Conservation (phyloP, 2,329 filamentous ascomycete genomes). For the Ceratocystis lukuohia region DNA sequence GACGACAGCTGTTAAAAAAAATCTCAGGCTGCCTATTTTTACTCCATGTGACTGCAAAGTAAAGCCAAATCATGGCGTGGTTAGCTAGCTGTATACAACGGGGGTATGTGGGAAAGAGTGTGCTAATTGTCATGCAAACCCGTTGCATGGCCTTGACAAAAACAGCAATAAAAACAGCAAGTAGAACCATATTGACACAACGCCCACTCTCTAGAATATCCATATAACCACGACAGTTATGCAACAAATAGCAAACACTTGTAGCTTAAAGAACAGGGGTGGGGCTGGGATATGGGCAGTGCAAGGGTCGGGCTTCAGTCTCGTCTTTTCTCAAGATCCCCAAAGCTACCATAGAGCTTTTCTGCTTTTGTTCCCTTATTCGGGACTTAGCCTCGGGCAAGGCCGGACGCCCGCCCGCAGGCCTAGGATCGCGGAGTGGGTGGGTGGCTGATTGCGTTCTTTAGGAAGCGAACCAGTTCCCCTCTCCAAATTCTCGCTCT, state of each 20-base stretch:
- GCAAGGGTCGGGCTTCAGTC: background rate
- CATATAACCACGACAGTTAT: too few relatives aligned
- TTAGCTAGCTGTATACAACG: background rate
- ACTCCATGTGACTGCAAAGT: background rate
- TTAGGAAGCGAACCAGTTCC: background rate
- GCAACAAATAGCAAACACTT: background rate
- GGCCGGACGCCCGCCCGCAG: background rate
- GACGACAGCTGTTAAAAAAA: constrained; percentile 2
- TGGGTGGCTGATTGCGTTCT: background rate
- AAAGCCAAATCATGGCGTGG: constrained; percentile 5
- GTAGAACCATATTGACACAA: background rate
- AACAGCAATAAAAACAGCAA: background rate
- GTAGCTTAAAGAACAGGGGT: background rate
- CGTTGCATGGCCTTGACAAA: background rate
- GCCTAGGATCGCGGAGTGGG: constrained; percentile 3
- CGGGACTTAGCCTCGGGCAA: background rate
- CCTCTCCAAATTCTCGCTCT: background rate
- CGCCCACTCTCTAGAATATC: background rate
- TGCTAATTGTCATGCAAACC: background rate
- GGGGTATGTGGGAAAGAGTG: background rate
- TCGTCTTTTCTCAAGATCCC: background rate
- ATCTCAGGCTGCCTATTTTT: background rate
- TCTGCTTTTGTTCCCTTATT: background rate
- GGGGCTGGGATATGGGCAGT: background rate
- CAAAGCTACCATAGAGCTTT: background rate